Evolutionary conservation across 306 rosid species (phyloP), one percentile per base, ranked within the genome.

Genomic region (Cercis canadensis): DNA sequence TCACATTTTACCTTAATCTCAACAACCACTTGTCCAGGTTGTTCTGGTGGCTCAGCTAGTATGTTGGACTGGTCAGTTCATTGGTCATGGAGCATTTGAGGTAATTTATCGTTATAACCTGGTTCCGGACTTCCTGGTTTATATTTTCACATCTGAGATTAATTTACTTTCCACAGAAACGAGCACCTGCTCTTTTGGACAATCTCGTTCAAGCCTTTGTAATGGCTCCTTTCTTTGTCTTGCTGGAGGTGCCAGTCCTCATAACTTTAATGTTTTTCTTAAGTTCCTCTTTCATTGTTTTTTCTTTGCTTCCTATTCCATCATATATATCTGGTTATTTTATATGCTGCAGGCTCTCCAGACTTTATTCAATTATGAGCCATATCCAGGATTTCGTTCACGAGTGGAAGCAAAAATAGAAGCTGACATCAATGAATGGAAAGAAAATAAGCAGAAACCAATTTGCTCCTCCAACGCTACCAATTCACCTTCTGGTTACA

Each of bases 201-300:
- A 88, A 90, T 83, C 87, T 90, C 62, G 45, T 69, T 37, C 97
- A 90, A 43, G 97, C 98, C 62, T 77, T 92, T 49, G 24, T 87
- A 59, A 92, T 92, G 97, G 96, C 90, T 78, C 97, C 97, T 41
- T 87, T 92, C 87, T 88, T 92, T 77, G 98, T 92, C 54, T 72
- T 92, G 80, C 83, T 90, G 24, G 98, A 90, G 98, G 97, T 90
- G 81, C 53, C 67, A 34, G 15, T 69, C n/a, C n/a, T 45, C n/a
- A 8, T 4, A 50, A 45, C 2, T 36, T 17, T 18, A 16, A 46
- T 55, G 11, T 47, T 12, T 16, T 39, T 14, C 44, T 32, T 19
- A 11, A 50, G 62, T 17, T 72, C 17, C 60, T 81, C 19, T 41
- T 24, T 64, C 5, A 4, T 57, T 72, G 6, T 68, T 11, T 33